phyloP scores from a whole-genome alignment of 2,329 filamentous ascomycete species.

The Calcarisporium arbuscula region DNA sequence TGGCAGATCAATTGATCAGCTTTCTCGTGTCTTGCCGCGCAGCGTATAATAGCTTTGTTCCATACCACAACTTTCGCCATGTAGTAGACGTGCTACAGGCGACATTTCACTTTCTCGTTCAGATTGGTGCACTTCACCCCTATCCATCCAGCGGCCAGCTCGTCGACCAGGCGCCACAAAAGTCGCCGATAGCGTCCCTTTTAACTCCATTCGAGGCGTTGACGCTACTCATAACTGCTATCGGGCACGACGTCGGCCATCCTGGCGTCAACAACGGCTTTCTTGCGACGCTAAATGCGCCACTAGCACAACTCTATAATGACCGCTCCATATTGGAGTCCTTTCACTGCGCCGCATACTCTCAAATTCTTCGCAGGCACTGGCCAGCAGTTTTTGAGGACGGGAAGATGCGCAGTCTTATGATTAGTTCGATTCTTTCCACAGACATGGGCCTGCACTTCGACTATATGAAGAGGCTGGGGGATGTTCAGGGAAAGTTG shows the following conservation, averaged over 20 bases:
- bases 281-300: constrained; percentile 83
- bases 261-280: constrained; percentile 98
- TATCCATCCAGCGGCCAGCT: constrained; percentile 40
- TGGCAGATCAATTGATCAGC: constrained; percentile 67
- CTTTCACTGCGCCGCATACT: constrained; percentile 95
- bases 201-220: constrained; percentile 84
- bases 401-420: constrained; percentile 72
- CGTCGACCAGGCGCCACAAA: constrained; percentile 48
- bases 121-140: constrained; percentile 67
- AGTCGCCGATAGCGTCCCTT: constrained; percentile 64
- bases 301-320: constrained; percentile 91
- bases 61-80: constrained; percentile 97
- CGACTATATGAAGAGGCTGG: constrained; percentile 88
- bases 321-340: constrained; percentile 95
- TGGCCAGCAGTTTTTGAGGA: constrained; percentile 83
- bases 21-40: constrained; percentile 84
- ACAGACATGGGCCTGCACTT: constrained; percentile 98
- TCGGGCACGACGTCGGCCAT: constrained; percentile 95
- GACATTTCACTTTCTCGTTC: constrained; percentile 81
- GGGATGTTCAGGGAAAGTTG: constrained; percentile 73
- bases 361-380: constrained; percentile 85
- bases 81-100: constrained; percentile 95
- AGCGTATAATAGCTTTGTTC: constrained; percentile 94
- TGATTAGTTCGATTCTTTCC: constrained; percentile 96
- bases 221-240: constrained; percentile 87